A percentile compares a stretch with the other conserved stretches of the same genome.
Conservation (phyloP, 768 basidiomycete species). For the Phanerodontia chrysosporium region DNA sequence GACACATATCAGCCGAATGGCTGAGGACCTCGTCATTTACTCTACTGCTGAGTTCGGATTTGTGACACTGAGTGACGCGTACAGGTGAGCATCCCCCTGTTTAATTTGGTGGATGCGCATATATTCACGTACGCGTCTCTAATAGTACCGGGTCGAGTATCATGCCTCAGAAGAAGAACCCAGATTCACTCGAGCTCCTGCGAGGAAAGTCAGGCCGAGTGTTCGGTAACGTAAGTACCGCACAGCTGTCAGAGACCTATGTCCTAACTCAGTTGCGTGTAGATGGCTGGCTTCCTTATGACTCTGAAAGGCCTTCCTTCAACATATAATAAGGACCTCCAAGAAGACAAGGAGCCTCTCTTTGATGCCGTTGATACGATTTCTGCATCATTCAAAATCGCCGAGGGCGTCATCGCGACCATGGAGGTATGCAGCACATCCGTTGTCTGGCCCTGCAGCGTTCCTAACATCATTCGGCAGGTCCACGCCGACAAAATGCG, state of each 20-base stretch:
- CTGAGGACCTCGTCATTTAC: conserved; percentile 95
- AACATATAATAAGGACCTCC: conserved; percentile 99
- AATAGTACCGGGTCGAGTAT: conserved; percentile 94
- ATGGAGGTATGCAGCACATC: conserved; percentile 58
- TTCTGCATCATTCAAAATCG: conserved; percentile 83
- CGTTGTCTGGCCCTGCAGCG: not conserved
- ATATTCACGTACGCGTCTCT: not conserved
- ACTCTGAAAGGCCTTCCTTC: conserved; percentile 95
- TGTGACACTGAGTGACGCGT: conserved; percentile 93
- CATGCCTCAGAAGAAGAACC: conserved; percentile 99
- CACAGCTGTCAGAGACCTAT: not conserved
- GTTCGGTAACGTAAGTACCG: conserved; percentile 74
- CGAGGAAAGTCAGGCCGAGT: conserved; percentile 94
- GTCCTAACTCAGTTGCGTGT: not conserved
- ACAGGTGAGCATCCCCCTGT: conserved; percentile 58
- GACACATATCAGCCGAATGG: conserved; percentile 91
- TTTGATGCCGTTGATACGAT: conserved; percentile 92
- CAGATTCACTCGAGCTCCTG: conserved; percentile 91
- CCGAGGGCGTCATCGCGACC: conserved; percentile 92
- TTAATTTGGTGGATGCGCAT: not conserved
- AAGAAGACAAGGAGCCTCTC: conserved; percentile 97
- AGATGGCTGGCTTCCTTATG: conserved; percentile 98
- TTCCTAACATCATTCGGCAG: conserved; percentile 33
- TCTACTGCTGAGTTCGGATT: conserved; percentile 98
- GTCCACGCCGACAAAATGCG: conserved; percentile 90